Conservation (phyloP, 768 basidiomycete genomes). For the Chalciporus chontae region DNA sequence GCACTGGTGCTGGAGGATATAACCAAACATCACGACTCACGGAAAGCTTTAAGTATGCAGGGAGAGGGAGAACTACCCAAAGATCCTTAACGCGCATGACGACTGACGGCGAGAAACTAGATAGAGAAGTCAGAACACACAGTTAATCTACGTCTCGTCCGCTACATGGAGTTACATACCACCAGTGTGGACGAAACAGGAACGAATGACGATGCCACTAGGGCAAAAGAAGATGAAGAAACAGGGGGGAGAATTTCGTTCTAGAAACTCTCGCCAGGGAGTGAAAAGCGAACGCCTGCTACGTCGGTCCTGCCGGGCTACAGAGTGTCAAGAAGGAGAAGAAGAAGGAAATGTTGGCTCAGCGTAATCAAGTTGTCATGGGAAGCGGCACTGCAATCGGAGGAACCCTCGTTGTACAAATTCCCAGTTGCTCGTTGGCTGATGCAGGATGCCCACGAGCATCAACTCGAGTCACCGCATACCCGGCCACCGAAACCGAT, state of each 20-base stretch:
- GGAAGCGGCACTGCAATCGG: too few species aligned
- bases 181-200: conserved; percentile 2
- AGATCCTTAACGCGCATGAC: conserved; percentile 43
- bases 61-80: conserved; percentile 35
- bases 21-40: conserved; percentile 33
- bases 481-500: too few species aligned
- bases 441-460: too few species aligned
- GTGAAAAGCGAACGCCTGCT: conserved; percentile 16
- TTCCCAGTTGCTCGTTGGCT: too few species aligned
- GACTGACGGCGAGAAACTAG: conserved; percentile 1
- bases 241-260: conserved; percentile 19
- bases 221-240: conserved; percentile 31
- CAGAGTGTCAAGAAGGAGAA: conserved; percentile 22
- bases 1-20: neutral
- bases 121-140: neutral
- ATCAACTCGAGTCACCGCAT: too few species aligned
- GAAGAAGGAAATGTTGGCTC: conserved; percentile 1
- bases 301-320: conserved; percentile 35
- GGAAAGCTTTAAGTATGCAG: conserved; percentile 42
- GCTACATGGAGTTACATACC: neutral
- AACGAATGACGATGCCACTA: conserved; percentile 40
- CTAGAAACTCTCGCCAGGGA: conserved; percentile 15
- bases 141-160: neutral
- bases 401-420: too few species aligned
- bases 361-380: too few species aligned